Base-by-base conservation (phyloP, 768 basidiomycete species). In the Tylopilus subfusipes region DNA sequence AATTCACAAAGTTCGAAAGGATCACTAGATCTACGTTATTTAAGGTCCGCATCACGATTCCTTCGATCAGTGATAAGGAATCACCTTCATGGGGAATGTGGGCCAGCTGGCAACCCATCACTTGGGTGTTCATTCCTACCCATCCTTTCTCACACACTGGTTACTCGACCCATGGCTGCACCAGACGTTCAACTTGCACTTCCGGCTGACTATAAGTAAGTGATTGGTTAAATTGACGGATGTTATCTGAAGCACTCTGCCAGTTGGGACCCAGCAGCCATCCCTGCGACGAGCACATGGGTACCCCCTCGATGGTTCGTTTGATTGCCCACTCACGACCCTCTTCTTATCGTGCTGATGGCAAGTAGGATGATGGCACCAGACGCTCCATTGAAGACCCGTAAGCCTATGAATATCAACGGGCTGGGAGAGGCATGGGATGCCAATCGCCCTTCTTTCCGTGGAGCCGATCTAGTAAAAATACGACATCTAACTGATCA, bases 341-440 rank as follows among this genome's bases (percentile, higher is more conserved):
- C 6, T 8, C 1, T 27, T 48, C 30, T 12, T 6, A 3, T 30
- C 3, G 36, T 22, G 3, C 7, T 44, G 24, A 58, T 24, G 6
- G 0, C 2, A 21, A 10, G 18, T 31, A 68, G 66, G 67, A 68
- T 68, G 59, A 39, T 58, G 53, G 57, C 57, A 19, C 45, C 52
- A 18, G 19, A 60, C 39, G 19, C 38, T 33, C 42, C 59, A 0
- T 19, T 24, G 16, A 50, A 55, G 48, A 43, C 44, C 0, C 21
- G 24, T 7, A 39, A 56, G 12, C 34, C 36, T 18, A 33, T 14
- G 5, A 45, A 50, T 18, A 43, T 50, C 2, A 67, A 67, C 19
- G 66, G 66, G 4, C 30, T 67, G 2, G 67, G 67, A 44, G 66
- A 68, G 33, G 12, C 49, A 9, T 67, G 66, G 66, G 56, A 67